Evolutionary conservation across 108 stramenopile genomes (phyloP).

Genomic region (Cylindrotheca fusiformis): DNA sequence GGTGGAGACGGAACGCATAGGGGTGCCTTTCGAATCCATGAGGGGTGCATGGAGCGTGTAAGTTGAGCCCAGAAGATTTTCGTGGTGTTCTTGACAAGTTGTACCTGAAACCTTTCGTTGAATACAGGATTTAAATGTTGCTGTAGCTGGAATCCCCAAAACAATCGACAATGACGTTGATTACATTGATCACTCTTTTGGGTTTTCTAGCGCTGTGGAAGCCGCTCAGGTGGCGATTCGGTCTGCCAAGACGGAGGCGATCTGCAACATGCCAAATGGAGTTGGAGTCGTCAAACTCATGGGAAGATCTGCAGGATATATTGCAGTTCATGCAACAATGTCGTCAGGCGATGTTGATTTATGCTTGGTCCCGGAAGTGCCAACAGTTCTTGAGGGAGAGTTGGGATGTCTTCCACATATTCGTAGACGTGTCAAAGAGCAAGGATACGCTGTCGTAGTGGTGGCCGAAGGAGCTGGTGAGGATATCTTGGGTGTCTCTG

Average conservation of each 20-base stretch:
- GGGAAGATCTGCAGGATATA: constrained; percentile 93
- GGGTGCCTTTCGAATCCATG: constrained; percentile 88
- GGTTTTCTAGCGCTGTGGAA: constrained; percentile 91
- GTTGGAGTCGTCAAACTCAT: constrained; percentile 96
- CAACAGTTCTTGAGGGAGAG: constrained; percentile 88
- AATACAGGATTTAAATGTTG: constrained; percentile 77
- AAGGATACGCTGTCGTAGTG: constrained; percentile 97
- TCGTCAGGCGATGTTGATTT: constrained; percentile 91
- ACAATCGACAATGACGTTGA: constrained; percentile 87
- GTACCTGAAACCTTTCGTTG: neutral
- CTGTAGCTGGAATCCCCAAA: constrained; percentile 96
- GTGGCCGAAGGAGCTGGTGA: constrained; percentile 99
- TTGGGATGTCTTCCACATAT: constrained; percentile 92
- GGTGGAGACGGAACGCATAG: constrained; percentile 99
- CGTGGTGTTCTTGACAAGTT: neutral
- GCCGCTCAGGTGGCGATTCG: constrained; percentile 87
- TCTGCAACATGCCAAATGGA: constrained; percentile 95
- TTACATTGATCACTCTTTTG: constrained; percentile 95
- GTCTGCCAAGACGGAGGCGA: constrained; percentile 92
- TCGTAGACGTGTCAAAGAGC: constrained; percentile 72
- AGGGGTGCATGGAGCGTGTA: constrained; percentile 83
- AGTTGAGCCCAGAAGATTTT: constrained; percentile 6
- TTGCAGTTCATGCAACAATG: constrained; percentile 92
- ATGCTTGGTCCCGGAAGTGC: constrained; percentile 95
- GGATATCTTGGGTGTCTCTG: constrained; percentile 85